These are phyloP conservation scores for Zygoascus sp. DNA, from an alignment of 1,139 yeast genomes.

Conservation along the genomic window DNA sequence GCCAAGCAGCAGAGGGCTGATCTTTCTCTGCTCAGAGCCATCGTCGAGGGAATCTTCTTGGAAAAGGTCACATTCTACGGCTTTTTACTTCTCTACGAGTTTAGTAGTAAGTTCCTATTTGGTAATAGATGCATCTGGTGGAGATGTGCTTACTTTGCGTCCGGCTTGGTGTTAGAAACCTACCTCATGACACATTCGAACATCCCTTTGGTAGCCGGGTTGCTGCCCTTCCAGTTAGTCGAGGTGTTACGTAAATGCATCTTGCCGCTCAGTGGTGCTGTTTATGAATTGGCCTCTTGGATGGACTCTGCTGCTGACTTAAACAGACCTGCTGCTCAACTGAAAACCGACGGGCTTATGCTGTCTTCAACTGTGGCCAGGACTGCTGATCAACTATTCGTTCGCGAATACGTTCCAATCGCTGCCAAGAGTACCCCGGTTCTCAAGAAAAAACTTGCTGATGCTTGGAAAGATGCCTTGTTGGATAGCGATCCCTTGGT, in stretches of 20 bases:
- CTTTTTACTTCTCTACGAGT: conserved; percentile 20
- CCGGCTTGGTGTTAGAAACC: conserved; percentile 23
- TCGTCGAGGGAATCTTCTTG: conserved; percentile 2
- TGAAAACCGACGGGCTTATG: neutral
- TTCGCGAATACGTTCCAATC: conserved; percentile 18
- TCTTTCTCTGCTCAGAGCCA: conserved; percentile 7
- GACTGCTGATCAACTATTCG: conserved; percentile 6
- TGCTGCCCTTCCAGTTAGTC: conserved; percentile 24
- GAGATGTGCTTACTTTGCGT: conserved; percentile 25
- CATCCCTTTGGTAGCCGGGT: conserved; percentile 14
- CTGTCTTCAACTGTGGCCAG: neutral
- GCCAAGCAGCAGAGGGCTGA: neutral
- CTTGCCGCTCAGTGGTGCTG: conserved; percentile 16
- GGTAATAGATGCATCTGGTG: conserved; percentile 26
- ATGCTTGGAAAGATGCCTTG: conserved; percentile 17
- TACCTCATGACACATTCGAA: conserved; percentile 24
- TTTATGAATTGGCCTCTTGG: conserved; percentile 19
- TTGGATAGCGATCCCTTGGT: conserved; percentile 23
- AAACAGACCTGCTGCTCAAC: neutral
- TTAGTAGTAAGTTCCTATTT: conserved; percentile 23
- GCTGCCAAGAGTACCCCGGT: conserved; percentile 11
- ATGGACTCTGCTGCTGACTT: conserved; percentile 12
- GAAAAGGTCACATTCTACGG: conserved; percentile 20
- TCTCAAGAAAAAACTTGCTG: conserved; percentile 12
- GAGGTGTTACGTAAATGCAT: conserved; percentile 18